Evolutionary conservation across 1,284 basidiomycete species (phyloP).

Genomic region (Coniophora puteana): DNA sequence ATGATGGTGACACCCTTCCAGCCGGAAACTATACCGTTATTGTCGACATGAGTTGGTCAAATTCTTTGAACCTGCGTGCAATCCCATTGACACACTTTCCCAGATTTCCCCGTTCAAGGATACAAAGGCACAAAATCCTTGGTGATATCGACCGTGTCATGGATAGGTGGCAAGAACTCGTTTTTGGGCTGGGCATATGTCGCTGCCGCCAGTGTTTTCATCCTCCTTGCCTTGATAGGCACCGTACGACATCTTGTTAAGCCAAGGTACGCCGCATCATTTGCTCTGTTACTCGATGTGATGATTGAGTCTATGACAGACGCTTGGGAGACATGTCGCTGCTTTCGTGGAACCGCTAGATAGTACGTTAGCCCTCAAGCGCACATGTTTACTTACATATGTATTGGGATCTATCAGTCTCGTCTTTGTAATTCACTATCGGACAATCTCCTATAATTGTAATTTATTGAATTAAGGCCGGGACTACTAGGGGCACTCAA

Average conservation of each 20-base stretch:
- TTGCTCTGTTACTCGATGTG: conserved; percentile 21
- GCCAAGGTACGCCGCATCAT: conserved; percentile 75
- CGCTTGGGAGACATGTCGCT: conserved; percentile 82
- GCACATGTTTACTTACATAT: conserved; percentile 14
- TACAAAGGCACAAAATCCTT: conserved; percentile 96
- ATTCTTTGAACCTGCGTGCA: conserved; percentile 1
- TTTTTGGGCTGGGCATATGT: conserved; percentile 99
- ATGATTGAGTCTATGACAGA: conserved; percentile 31
- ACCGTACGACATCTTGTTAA: conserved; percentile 91
- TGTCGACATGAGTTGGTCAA: conserved; percentile 76
- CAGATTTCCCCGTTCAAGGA: conserved; percentile 91
- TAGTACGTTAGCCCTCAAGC: conserved; percentile 9
- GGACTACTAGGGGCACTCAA: background rate
- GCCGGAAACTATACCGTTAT: conserved; percentile 78
- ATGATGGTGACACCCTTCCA: conserved; percentile 74
- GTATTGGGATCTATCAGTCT: conserved; percentile 11
- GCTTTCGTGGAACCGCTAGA: conserved; percentile 79
- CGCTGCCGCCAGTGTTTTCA: conserved; percentile 83
- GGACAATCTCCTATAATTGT: conserved; percentile 17
- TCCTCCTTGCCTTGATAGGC: conserved; percentile 83
- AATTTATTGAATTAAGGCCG: conserved; percentile 20
- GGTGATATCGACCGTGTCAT: conserved; percentile 95
- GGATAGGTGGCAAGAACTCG: conserved; percentile 97
- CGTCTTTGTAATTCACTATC: conserved; percentile 24
- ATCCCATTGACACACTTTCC: conserved; percentile 10